These are phyloP conservation scores for Brassica cretica DNA, from an alignment of 345 rosid genomes.

Conservation along the genomic window DNA sequence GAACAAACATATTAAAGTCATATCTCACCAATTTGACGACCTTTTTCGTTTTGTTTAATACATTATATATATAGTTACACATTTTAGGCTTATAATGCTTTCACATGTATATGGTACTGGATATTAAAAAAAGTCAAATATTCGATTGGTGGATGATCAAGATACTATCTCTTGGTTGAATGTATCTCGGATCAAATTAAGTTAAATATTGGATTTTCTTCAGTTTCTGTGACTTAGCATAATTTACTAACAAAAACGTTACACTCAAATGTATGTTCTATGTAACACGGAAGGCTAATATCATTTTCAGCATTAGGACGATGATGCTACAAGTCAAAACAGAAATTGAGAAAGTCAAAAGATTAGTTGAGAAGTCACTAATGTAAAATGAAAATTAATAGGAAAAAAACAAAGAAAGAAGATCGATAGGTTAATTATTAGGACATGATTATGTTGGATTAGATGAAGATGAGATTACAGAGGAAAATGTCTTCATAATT, in stretches of 20 bases:
- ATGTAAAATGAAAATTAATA: background rate
- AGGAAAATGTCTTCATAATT: background rate
- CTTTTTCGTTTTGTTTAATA: constrained; percentile 9
- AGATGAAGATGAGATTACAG: constrained; percentile 3
- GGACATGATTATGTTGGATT: constrained; percentile 30
- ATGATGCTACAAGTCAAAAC: constrained; percentile 15
- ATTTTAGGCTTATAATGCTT: constrained; percentile 12
- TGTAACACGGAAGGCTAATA: background rate
- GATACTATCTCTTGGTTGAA: background rate
- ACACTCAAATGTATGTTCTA: background rate
- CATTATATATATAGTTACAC: background rate
- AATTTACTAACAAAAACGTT: constrained; percentile 1
- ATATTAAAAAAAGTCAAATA: constrained; percentile 5
- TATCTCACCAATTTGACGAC: constrained; percentile 8
- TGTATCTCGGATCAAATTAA: background rate
- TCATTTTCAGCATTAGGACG: background rate
- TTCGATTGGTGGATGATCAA: constrained; percentile 5
- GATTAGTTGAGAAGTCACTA: constrained; percentile 27
- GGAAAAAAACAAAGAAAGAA: background rate
- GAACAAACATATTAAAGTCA: constrained; percentile 31
- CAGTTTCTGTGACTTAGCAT: background rate
- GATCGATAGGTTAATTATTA: constrained; percentile 18
- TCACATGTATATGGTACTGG: constrained; percentile 27
- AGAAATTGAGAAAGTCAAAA: constrained; percentile 18
- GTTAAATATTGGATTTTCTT: background rate